A percentile compares a stretch with the other conserved stretches of the same genome.
These are phyloP conservation scores for Conidiobolus incongruus DNA, from an alignment of 371 early-diverging fungal species.

Conservation along the genomic window DNA sequence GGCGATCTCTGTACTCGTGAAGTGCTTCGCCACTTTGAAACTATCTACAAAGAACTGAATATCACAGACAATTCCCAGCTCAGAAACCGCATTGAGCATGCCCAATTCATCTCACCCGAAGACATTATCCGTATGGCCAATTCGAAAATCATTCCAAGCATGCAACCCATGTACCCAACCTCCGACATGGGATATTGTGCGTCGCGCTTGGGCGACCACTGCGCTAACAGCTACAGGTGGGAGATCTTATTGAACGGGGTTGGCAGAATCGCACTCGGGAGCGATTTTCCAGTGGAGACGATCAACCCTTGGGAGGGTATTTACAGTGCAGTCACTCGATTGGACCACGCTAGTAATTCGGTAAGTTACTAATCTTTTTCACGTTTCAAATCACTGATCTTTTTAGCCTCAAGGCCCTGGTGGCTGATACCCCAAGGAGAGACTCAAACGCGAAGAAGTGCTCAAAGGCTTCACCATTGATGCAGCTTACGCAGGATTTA, in stretches of 20 bases:
- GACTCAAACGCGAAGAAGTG: conserved; percentile 12
- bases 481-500: conserved; percentile 18
- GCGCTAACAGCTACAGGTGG: conserved; percentile 15
- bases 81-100: conserved; percentile 16
- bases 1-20: conserved; percentile 18
- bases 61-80: neutral
- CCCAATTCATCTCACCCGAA: conserved; percentile 13
- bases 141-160: conserved; percentile 15
- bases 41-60: conserved; percentile 1
- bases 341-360: conserved; percentile 10
- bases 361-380: conserved; percentile 6
- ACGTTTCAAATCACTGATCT: neutral
- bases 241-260: conserved; percentile 13
- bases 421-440: conserved; percentile 15
- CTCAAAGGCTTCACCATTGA: conserved; percentile 17
- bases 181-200: conserved; percentile 20
- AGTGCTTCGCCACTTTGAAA: conserved; percentile 12
- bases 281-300: conserved; percentile 21
- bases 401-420: conserved; percentile 12
- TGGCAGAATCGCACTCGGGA: conserved; percentile 11
- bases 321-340: conserved; percentile 19
- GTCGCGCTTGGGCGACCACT: conserved; percentile 12
- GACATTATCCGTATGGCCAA: conserved; percentile 12
- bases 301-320: conserved; percentile 16
- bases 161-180: conserved; percentile 23